Evolutionary conservation across 2,329 filamentous ascomycete genomes (phyloP).

Genomic region (Aureobasidium sp.): DNA sequence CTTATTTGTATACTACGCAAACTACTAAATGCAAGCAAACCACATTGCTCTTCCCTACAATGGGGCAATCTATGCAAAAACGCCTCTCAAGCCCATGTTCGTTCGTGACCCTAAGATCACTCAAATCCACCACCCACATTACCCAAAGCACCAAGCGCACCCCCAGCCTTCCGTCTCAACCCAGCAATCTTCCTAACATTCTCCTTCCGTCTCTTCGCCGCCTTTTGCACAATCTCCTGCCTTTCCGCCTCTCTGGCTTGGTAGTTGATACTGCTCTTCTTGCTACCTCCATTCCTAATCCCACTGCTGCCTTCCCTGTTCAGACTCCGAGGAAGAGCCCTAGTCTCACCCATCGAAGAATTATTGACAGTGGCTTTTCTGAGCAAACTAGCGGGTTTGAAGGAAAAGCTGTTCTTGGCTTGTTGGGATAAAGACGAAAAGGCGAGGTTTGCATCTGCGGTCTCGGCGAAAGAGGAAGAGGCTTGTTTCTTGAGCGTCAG

Average conservation of each 20-base stretch:
- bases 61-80: background rate
- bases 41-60: too few relatives aligned
- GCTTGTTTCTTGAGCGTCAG: constrained; percentile 58
- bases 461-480: constrained; percentile 22
- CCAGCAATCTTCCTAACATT: constrained; percentile 40
- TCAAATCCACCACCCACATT: background rate
- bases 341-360: background rate
- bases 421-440: background rate
- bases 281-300: constrained; percentile 45
- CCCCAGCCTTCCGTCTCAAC: constrained; percentile 34
- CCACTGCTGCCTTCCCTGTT: constrained; percentile 23
- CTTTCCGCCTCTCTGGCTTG: constrained; percentile 54
- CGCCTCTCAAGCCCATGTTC: background rate
- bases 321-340: constrained; percentile 13
- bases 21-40: too few relatives aligned
- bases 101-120: too few relatives aligned
- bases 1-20: too few relatives aligned
- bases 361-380: constrained; percentile 61
- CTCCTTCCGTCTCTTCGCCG: constrained; percentile 45
- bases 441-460: constrained; percentile 44
- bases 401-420: constrained; percentile 28
- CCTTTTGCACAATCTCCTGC: constrained; percentile 43
- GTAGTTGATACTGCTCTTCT: constrained; percentile 54
- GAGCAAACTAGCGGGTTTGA: constrained; percentile 65
- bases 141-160: constrained; percentile 36